A percentile compares a stretch with the other conserved stretches of the same genome.
phyloP scores from a whole-genome alignment of 2,329 filamentous ascomycete species.

The Colletotrichum magnum region DNA sequence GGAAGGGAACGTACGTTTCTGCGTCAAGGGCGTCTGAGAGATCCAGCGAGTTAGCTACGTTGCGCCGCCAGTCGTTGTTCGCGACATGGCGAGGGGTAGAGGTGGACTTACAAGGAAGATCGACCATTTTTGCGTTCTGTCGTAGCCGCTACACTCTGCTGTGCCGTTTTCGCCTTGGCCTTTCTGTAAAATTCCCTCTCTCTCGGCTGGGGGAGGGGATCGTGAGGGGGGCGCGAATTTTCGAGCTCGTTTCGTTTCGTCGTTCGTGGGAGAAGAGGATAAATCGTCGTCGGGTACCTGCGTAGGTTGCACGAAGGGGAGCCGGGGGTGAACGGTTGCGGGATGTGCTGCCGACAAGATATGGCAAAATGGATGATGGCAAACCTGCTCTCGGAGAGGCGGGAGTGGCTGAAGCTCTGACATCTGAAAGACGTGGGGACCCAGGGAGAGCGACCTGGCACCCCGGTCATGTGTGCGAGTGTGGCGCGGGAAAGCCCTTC shows the following conservation, averaged over 20 bases:
- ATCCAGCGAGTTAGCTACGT: constrained; percentile 20
- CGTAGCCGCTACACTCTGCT: not conserved
- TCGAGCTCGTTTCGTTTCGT: not conserved
- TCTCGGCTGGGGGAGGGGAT: not conserved
- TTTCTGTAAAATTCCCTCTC: not conserved
- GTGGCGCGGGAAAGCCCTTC: constrained; percentile 14
- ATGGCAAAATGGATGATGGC: constrained; percentile 19
- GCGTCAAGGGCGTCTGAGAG: constrained; percentile 93
- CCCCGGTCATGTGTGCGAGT: constrained; percentile 23
- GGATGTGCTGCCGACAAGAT: not conserved
- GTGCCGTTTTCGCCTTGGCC: not conserved
- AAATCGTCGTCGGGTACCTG: not conserved
- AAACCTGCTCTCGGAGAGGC: constrained; percentile 37
- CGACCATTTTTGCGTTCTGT: constrained; percentile 56
- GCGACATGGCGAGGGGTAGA: constrained; percentile 8
- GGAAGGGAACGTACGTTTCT: constrained; percentile 77
- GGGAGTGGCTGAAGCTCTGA: constrained; percentile 41
- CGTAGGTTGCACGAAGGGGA: not conserved
- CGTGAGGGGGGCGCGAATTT: not conserved
- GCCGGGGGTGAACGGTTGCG: too few species aligned
- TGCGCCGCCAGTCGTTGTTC: not conserved
- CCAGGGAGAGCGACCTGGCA: not conserved
- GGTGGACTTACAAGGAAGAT: constrained; percentile 62
- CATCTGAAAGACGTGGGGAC: constrained; percentile 33
- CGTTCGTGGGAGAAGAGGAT: too few species aligned